Evolutionary conservation across 2,329 filamentous ascomycete species (phyloP).

Genomic region (Beauveria sp.): DNA sequence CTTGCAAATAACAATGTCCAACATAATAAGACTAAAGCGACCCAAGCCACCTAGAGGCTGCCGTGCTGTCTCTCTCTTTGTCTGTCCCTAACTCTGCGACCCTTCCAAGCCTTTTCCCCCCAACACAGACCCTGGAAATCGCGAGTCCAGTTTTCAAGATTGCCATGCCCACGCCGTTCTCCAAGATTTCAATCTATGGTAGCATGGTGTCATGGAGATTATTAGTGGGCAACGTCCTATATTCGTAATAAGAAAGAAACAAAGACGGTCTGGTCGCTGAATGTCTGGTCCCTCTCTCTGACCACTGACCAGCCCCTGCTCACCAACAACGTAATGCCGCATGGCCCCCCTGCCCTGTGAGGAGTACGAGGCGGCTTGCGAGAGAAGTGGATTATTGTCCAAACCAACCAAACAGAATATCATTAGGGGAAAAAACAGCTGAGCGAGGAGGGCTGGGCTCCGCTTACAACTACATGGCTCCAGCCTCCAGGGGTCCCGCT

Average conservation of each 20-base stretch:
- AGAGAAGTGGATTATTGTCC: not conserved
- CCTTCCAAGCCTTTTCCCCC: not conserved
- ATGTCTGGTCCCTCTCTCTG: not conserved
- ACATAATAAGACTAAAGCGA: no score
- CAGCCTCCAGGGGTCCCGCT: not conserved
- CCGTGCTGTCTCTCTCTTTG: no score
- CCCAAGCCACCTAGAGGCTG: no score
- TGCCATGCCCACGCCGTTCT: not conserved
- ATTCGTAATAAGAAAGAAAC: not conserved
- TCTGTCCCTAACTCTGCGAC: no score
- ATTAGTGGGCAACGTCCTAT: not conserved
- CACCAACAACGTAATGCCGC: not conserved
- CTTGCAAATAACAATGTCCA: no score
- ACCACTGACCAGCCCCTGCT: not conserved
- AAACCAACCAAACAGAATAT: not conserved
- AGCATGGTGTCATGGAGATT: not conserved
- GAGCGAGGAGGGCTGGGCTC: not conserved
- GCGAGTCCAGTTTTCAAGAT: not conserved
- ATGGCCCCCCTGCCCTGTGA: not conserved
- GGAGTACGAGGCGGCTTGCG: no score
- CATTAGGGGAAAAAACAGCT: not conserved
- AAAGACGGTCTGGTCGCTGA: not conserved
- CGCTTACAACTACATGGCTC: conserved; percentile 2
- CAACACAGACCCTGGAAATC: not conserved
- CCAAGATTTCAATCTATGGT: not conserved